Evolutionary conservation across 2,329 filamentous ascomycete genomes (phyloP), one percentile per base, ranked within the genome.

Genomic region (Colletotrichum karsti): DNA sequence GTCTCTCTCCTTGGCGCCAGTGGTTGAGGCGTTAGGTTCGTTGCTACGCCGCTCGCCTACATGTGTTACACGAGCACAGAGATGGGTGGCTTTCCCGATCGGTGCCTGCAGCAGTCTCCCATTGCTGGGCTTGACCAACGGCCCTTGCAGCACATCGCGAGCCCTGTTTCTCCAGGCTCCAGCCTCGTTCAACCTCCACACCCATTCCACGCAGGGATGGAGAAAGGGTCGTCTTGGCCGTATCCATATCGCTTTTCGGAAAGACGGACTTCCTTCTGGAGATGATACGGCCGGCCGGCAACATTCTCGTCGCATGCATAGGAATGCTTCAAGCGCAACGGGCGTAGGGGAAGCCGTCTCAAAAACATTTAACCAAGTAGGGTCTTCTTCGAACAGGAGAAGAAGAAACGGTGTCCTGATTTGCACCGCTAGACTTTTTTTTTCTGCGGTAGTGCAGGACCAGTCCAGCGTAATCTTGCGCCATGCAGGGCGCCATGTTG

Each of bases 41-140:
- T 26, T 63, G 33, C 59, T 56, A 39, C 48, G 50, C 30, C 60
- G 51, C 60, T 64, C 22, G 22, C 28, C 13, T 58, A 41, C 60
- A 48, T 58, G 44, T 48, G 46, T 28, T 18, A 56, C 26, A 28
- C 18, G 15, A 12, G 37, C 9, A 20, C 10, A 12, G 33, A 35
- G 10, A 39, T 67, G 42, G 15, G 9, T 41, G 41, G 50, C n/a
- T 42, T 57, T 42, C 54, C 39, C 26, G 54, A n/a, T 13, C 33
- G 9, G 18, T 20, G n/a, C 22, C 55, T 12, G 20, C 18, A 8
- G 39, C 39, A 26, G 39, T 26, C 10, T 20, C 56, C 37, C 53
- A 37, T 58, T 7, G 55, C 24, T n/a, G 8, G 55, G n/a, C 13
- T 44, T 41, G 33, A 39, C 24, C 28, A n/a, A n/a, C 30, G 55